These are phyloP conservation scores for Aciculoconidium aculeatum DNA, from an alignment of 805 yeast genomes.

Conservation along the genomic window DNA sequence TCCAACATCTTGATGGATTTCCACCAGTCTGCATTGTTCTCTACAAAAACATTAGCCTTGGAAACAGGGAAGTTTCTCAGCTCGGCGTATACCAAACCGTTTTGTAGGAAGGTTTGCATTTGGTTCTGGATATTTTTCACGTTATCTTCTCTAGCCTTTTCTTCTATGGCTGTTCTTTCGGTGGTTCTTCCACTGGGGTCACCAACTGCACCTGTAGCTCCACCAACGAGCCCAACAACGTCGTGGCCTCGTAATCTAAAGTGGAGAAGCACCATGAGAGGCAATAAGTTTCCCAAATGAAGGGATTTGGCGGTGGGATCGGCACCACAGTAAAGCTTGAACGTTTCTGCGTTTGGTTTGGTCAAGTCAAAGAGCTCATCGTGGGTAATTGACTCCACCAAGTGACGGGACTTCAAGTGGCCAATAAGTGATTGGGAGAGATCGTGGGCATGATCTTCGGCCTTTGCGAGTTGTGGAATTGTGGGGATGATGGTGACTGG, in stretches of 20 bases:
- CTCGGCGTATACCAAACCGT: constrained; percentile 58
- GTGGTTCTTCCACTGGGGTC: constrained; percentile 91
- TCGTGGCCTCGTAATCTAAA: constrained; percentile 80
- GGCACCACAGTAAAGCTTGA: constrained; percentile 85
- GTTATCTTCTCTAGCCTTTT: constrained; percentile 47
- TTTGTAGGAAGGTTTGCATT: constrained; percentile 51
- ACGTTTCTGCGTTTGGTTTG: constrained; percentile 18
- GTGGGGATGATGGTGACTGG: constrained; percentile 37
- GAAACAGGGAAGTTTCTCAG: constrained; percentile 36
- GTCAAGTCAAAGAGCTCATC: constrained; percentile 33
- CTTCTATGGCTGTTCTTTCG: constrained; percentile 62
- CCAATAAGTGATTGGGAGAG: constrained; percentile 26
- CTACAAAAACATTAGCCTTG: constrained; percentile 38
- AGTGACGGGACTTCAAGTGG: constrained; percentile 29
- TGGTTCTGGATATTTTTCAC: constrained; percentile 57
- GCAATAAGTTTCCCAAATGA: constrained; percentile 87
- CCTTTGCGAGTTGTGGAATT: constrained; percentile 20
- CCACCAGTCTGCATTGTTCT: constrained; percentile 87
- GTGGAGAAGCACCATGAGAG: constrained; percentile 79
- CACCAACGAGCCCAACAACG: constrained; percentile 81
- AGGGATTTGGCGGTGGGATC: constrained; percentile 91
- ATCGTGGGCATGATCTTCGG: constrained; percentile 17
- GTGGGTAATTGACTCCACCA: constrained; percentile 34
- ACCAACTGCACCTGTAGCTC: constrained; percentile 94
- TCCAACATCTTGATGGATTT: constrained; percentile 64